Percentiles rank a stretch among this genome's conserved stretches.
Conservation (phyloP, 179 eudicot genomes). For the Beta macrorhiza region DNA sequence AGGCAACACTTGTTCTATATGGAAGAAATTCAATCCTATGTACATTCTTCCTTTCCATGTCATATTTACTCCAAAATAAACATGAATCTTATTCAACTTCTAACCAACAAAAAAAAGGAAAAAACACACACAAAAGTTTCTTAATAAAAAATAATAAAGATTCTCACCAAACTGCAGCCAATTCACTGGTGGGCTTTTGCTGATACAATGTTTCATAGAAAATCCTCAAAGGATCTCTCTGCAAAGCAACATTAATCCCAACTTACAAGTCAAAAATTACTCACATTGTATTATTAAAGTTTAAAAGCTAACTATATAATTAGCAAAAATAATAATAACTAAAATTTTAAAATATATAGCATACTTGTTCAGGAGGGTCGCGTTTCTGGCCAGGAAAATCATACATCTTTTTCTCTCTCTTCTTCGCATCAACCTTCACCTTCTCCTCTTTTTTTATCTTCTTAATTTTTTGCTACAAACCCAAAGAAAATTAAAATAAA, state of each 20-base stretch:
- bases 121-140: neutral
- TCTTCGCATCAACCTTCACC: constrained; percentile 49
- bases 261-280: neutral
- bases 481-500: neutral
- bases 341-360: neutral
- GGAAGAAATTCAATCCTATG: neutral
- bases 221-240: constrained; percentile 93
- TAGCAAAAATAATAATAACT: neutral
- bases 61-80: too few species aligned
- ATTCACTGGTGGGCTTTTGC: constrained; percentile 66
- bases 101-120: neutral
- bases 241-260: constrained; percentile 26
- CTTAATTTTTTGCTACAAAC: constrained; percentile 37
- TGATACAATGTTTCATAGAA: constrained; percentile 67
- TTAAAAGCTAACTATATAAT: neutral
- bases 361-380: constrained; percentile 86
- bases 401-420: constrained; percentile 62
- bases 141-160: neutral
- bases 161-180: constrained; percentile 82
- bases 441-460: constrained; percentile 23
- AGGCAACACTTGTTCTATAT: too few species aligned
- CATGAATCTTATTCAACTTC: neutral
- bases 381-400: constrained; percentile 89
- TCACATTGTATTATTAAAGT: neutral
- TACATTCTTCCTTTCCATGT: neutral